Conservation (phyloP, 2,329 filamentous ascomycete genomes). For the Fusarium hainanense region DNA sequence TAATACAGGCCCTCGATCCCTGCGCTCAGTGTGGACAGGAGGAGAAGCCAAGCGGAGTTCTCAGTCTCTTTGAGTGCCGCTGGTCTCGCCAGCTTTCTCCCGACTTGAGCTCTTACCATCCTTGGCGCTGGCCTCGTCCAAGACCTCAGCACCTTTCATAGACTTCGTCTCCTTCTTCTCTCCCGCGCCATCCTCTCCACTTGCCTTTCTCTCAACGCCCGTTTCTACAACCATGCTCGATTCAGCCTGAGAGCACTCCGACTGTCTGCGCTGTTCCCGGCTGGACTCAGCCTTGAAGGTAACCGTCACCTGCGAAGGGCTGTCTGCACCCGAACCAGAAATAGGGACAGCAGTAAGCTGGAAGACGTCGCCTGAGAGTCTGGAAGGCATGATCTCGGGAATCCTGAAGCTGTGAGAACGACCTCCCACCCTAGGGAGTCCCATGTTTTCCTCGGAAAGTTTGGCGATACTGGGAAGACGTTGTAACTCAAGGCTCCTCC, state of each 20-base stretch:
- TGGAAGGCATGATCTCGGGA: neutral
- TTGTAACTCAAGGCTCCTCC: neutral
- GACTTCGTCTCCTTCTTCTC: too few species aligned
- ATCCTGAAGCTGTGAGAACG: conserved; percentile 5
- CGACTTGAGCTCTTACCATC: neutral
- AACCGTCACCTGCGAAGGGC: neutral
- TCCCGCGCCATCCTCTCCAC: too few species aligned
- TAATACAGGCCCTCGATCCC: neutral
- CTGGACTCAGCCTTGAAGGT: neutral
- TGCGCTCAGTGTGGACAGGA: neutral
- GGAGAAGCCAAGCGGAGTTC: neutral
- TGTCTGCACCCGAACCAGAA: neutral
- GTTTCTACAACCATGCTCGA: neutral
- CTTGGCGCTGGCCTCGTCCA: neutral
- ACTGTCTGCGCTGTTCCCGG: neutral
- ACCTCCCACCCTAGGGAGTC: neutral
- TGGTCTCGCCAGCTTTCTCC: neutral
- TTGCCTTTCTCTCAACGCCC: neutral
- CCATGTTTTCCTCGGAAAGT: neutral
- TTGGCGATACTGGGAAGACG: neutral
- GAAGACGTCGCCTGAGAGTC: neutral
- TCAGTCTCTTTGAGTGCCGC: neutral
- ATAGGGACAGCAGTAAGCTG: neutral
- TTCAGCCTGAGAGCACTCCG: neutral
- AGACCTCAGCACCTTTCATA: neutral